These are phyloP conservation scores for Trichoderma atrobrunneum DNA, from an alignment of 2,329 filamentous ascomycete genomes.

Conservation along the genomic window DNA sequence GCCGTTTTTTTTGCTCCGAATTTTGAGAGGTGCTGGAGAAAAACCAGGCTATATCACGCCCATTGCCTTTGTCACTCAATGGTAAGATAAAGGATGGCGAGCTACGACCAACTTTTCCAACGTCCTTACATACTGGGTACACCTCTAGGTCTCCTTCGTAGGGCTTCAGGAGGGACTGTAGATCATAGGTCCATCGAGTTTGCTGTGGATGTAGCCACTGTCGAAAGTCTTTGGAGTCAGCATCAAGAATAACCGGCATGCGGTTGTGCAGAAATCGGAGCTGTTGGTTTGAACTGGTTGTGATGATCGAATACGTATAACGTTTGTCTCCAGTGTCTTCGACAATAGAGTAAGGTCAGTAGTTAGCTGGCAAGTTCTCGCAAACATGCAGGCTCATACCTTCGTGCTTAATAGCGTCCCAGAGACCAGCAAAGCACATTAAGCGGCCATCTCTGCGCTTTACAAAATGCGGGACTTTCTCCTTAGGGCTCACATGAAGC, in stretches of 20 bases:
- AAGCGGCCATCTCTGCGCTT: conserved; percentile 77
- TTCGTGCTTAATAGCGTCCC: conserved; percentile 83
- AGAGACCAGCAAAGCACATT: conserved; percentile 88
- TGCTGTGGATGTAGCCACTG: conserved; percentile 75
- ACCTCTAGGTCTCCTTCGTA: conserved; percentile 76
- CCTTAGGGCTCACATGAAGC: conserved; percentile 73
- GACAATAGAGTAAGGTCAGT: background rate
- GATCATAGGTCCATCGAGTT: conserved; percentile 70
- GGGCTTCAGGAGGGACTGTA: conserved; percentile 77
- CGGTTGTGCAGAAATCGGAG: conserved; percentile 86
- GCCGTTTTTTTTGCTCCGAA: background rate
- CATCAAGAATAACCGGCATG: conserved; percentile 91
- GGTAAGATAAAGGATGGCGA: conserved; percentile 81
- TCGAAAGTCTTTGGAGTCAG: conserved; percentile 65
- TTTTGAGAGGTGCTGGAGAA: conserved; percentile 56
- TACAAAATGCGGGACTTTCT: conserved; percentile 81
- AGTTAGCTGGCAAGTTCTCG: background rate
- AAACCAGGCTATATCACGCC: conserved; percentile 91
- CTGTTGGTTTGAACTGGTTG: conserved; percentile 79
- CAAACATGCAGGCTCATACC: conserved; percentile 40
- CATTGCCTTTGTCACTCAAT: conserved; percentile 80
- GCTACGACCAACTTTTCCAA: conserved; percentile 92
- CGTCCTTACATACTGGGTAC: conserved; percentile 83
- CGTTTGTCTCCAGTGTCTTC: conserved; percentile 54
- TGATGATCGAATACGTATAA: conserved; percentile 93